These are phyloP conservation scores for Gossypium raimondii DNA, from an alignment of 345 rosid species.

Conservation along the genomic window DNA sequence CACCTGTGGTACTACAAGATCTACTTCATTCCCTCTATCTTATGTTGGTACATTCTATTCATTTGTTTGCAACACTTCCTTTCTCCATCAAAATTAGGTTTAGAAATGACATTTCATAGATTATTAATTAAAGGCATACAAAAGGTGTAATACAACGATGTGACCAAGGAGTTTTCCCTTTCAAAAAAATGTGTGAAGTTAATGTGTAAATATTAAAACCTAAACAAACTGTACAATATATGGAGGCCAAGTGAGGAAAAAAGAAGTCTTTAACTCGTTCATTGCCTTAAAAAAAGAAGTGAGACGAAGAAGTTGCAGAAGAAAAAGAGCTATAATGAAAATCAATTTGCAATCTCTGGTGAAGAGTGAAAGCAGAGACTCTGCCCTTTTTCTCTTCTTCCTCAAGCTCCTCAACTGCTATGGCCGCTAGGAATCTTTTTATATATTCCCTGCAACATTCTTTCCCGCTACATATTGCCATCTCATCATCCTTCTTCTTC, in stretches of 20 bases:
- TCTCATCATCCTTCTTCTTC: conserved; percentile 17
- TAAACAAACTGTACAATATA: background rate
- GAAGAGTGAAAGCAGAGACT: conserved; percentile 28
- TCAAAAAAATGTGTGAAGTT: too few relatives aligned
- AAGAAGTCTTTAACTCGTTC: background rate
- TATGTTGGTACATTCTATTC: too few relatives aligned
- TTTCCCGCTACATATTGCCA: conserved; percentile 43
- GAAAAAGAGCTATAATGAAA: conserved; percentile 24
- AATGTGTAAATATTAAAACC: background rate
- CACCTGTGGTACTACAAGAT: too few relatives aligned
- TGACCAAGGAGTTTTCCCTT: too few relatives aligned
- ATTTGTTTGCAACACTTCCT: too few relatives aligned
- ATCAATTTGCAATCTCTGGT: conserved; percentile 62
- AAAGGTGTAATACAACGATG: too few relatives aligned
- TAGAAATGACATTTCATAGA: too few relatives aligned
- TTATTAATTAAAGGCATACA: too few relatives aligned
- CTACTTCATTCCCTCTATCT: too few relatives aligned
- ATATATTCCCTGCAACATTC: conserved; percentile 60
- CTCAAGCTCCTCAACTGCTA: conserved; percentile 47
- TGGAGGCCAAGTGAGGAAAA: background rate
- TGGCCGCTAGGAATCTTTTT: conserved; percentile 61
- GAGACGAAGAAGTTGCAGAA: conserved; percentile 12
- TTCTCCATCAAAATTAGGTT: too few relatives aligned
- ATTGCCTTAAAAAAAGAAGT: background rate
- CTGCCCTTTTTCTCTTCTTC: conserved; percentile 43